A percentile compares a stretch with the other conserved stretches of the same genome.
Conservation (phyloP, 176 grass and related monocot species). For the Pharus latifolius region DNA sequence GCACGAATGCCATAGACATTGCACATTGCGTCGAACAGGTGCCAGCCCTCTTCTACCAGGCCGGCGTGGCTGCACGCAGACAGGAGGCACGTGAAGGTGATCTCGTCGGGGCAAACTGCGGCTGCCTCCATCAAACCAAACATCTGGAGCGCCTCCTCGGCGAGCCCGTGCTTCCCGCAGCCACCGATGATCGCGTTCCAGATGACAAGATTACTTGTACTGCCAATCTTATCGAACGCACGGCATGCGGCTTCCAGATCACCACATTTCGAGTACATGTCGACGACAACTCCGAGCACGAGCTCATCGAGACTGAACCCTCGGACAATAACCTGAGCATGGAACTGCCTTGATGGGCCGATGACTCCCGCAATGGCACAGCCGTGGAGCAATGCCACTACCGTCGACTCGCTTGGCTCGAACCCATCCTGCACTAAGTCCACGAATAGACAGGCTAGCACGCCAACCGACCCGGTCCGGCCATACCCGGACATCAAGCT, state of each 20-base stretch:
- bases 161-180: conserved; percentile 36
- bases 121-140: conserved; percentile 25
- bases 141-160: conserved; percentile 19
- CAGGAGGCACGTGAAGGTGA: conserved; percentile 41
- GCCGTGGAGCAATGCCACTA: conserved; percentile 26
- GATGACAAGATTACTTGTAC: conserved; percentile 21
- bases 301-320: conserved; percentile 24
- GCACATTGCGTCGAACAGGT: conserved; percentile 25
- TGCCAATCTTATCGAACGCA: conserved; percentile 17
- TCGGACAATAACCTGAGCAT: conserved; percentile 27
- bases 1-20: conserved; percentile 6
- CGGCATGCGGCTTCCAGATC: conserved; percentile 8
- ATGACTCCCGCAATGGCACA: conserved; percentile 32
- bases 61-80: conserved; percentile 44
- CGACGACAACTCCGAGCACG: conserved; percentile 23
- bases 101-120: conserved; percentile 20
- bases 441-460: conserved; percentile 14
- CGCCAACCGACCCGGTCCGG: neutral
- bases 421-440: conserved; percentile 12
- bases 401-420: conserved; percentile 30
- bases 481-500: conserved; percentile 31
- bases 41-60: conserved; percentile 25
- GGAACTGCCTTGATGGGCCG: conserved; percentile 32
- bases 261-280: conserved; percentile 49
- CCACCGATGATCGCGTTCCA: conserved; percentile 48